Evolutionary conservation across 2,329 filamentous ascomycete species (phyloP).

Genomic region (Fusarium tuaranense): DNA sequence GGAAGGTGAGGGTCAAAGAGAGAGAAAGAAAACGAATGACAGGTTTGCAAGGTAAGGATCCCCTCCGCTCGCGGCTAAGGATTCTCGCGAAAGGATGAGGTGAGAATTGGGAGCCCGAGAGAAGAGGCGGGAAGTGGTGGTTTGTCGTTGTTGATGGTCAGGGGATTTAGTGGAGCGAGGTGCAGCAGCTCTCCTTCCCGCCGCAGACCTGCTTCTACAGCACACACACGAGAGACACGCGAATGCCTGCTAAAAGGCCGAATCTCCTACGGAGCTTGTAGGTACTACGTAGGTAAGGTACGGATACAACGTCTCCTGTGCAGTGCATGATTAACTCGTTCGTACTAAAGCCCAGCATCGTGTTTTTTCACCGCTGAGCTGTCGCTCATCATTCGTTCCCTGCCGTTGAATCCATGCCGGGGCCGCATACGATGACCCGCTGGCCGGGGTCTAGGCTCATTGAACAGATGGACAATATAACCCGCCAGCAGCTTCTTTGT

Average conservation of each 20-base stretch:
- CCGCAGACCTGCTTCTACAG: neutral
- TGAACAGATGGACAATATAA: constrained; percentile 24
- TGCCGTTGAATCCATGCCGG: constrained; percentile 23
- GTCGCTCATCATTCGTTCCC: constrained; percentile 1
- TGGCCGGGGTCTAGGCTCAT: constrained; percentile 2
- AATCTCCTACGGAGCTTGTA: neutral
- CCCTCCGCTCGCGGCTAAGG: constrained; percentile 40
- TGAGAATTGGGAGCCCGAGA: constrained; percentile 38
- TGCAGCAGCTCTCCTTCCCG: constrained; percentile 20
- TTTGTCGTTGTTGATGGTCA: constrained; percentile 1
- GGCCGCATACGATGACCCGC: constrained; percentile 17
- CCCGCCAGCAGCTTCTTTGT: neutral
- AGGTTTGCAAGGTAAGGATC: constrained; percentile 41
- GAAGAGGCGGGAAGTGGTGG: constrained; percentile 15
- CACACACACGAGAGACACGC: neutral
- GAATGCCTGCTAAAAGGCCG: neutral
- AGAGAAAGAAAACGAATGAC: constrained; percentile 39
- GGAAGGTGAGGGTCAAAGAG: constrained; percentile 14
- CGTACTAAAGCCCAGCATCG: constrained; percentile 6
- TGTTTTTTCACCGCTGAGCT: constrained; percentile 11
- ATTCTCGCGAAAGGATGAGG: constrained; percentile 41
- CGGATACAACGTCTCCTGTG: neutral
- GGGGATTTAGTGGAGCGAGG: constrained; percentile 12
- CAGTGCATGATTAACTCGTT: constrained; percentile 5
- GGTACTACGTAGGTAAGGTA: neutral